Base-by-base conservation (phyloP, 371 early-diverging fungal genomes). In the Rhizomucor miehei region DNA sequence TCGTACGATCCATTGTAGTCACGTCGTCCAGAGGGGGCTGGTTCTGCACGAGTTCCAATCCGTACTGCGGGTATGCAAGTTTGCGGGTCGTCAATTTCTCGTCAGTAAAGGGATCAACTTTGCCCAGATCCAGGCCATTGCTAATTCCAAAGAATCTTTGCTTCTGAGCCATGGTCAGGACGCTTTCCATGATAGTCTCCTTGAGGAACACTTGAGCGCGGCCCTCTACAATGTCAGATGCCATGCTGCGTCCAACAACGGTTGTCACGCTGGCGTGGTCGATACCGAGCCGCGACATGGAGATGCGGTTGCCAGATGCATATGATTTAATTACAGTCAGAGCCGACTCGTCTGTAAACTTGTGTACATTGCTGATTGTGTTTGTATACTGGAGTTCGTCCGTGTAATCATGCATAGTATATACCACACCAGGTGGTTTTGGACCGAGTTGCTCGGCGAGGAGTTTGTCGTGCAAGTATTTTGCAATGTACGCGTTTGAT, bases 341-440 rank as follows among this genome's bases (percentile, higher is more conserved):
- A 20, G 61, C 48, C 1, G 16, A 17, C 34, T 57, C 35, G 38
- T 73, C 71, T 37, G 73, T 56, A 37, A 86, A 86, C 36, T 77
- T 80, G 43, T 67, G 59, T 0, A 82, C 72, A 29, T 79, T 84
- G n/a, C 44, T 57, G 9, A 80, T 43, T 9, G 73, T 68, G 48
- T 83, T 77, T 1, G 80, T 75, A 51, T 84, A 83, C 43, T 78
- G 79, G 6, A 83, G 59, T 46, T 86, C 87, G 44, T 83, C 84
- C 38, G 75, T 44, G 51, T 84, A 82, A 56, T 86, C 84, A 47
- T 86, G 85, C 66, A 86, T 64, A 1, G 87, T 86, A 54, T 86
- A 86, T 10, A 86, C 69, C 35, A 86, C 63, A 1, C 82, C 69
- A 36, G 86, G 86, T 0, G 78, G 79, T 3, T 55, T 50, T 5